Evolutionary conservation across 495 filamentous ascomycete genomes (phyloP).

Genomic region (Lophiotrema nucula): DNA sequence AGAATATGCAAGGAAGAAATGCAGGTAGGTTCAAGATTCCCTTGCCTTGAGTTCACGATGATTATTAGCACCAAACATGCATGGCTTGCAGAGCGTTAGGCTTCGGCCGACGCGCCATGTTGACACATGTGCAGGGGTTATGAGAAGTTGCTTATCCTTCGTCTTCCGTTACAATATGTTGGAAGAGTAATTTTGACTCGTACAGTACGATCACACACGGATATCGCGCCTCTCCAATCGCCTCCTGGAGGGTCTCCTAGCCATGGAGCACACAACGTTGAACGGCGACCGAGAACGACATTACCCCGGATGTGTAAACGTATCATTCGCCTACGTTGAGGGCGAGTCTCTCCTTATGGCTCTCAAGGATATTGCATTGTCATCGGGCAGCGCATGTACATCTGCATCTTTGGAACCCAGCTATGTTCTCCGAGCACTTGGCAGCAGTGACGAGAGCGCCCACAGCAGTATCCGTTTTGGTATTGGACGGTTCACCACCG

Average conservation of each 20-base stretch:
- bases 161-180: no score
- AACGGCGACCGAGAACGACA: constrained; percentile 81
- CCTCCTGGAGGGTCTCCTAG: constrained; percentile 72
- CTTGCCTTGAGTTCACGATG: constrained; percentile 40
- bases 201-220: constrained; percentile 85
- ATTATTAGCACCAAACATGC: constrained; percentile 71
- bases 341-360: constrained; percentile 98
- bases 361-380: constrained; percentile 94
- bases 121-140: constrained; percentile 55
- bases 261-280: constrained; percentile 86
- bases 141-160: constrained; percentile 42
- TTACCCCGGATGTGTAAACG: constrained; percentile 96
- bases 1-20: constrained; percentile 86
- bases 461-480: constrained; percentile 98
- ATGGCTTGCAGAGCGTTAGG: constrained; percentile 56
- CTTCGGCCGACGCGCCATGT: constrained; percentile 48
- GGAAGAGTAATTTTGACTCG: no score
- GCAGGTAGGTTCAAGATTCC: constrained; percentile 59
- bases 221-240: constrained; percentile 79
- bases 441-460: constrained; percentile 93
- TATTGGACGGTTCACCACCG: constrained; percentile 94
- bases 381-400: constrained; percentile 94
- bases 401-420: constrained; percentile 94
- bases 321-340: constrained; percentile 97
- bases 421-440: constrained; percentile 90